Percentiles rank a stretch among this genome's conserved stretches.
Evolutionary conservation across 805 yeast genomes (phyloP).

Genomic region (Teunomyces funiuensis): DNA sequence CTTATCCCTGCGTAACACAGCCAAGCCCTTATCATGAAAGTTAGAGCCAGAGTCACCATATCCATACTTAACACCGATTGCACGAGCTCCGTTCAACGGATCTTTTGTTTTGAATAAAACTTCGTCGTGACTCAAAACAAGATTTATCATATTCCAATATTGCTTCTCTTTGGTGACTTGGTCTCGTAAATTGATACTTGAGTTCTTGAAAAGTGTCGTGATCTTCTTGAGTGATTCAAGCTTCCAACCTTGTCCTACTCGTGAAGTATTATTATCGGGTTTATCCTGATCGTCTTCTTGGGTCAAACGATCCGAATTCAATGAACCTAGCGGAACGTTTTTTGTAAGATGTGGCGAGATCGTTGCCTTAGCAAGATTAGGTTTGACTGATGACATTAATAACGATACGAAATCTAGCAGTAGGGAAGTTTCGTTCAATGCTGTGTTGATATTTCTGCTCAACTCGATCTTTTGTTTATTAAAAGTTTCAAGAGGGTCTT

Average conservation of each 20-base stretch:
- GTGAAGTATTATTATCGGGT: slow-evolving; percentile 23
- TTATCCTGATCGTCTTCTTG: slow-evolving; percentile 17
- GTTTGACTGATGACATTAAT: slow-evolving; percentile 74
- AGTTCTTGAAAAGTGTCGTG: slow-evolving; percentile 47
- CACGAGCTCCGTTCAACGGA: slow-evolving; percentile 44
- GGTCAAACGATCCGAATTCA: slow-evolving; percentile 49
- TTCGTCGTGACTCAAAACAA: slow-evolving; percentile 51
- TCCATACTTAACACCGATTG: slow-evolving; percentile 84
- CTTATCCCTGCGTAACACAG: slow-evolving; percentile 56
- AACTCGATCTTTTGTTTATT: slow-evolving; percentile 53
- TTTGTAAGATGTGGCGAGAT: slow-evolving; percentile 83
- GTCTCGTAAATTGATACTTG: slow-evolving; percentile 50
- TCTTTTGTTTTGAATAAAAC: slow-evolving; percentile 66
- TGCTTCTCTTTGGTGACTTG: slow-evolving; percentile 61
- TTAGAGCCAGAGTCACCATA: slow-evolving; percentile 88
- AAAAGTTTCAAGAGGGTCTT: slow-evolving; percentile 40
- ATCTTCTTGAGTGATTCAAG: slow-evolving; percentile 63
- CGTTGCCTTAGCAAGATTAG: slow-evolving; percentile 82
- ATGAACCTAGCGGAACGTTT: slow-evolving; percentile 72
- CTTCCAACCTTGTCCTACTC: slow-evolving; percentile 81
- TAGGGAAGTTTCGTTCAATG: slow-evolving; percentile 85
- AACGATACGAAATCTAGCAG: slow-evolving; percentile 86
- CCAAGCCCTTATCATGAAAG: slow-evolving; percentile 73
- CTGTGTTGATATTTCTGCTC: slow-evolving; percentile 53
- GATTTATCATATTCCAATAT: slow-evolving; percentile 62